A percentile compares a stretch with the other conserved stretches of the same genome.
These are phyloP conservation scores for Obelidium mucronatum DNA, from an alignment of 192 early-diverging fungal species.

Conservation along the genomic window DNA sequence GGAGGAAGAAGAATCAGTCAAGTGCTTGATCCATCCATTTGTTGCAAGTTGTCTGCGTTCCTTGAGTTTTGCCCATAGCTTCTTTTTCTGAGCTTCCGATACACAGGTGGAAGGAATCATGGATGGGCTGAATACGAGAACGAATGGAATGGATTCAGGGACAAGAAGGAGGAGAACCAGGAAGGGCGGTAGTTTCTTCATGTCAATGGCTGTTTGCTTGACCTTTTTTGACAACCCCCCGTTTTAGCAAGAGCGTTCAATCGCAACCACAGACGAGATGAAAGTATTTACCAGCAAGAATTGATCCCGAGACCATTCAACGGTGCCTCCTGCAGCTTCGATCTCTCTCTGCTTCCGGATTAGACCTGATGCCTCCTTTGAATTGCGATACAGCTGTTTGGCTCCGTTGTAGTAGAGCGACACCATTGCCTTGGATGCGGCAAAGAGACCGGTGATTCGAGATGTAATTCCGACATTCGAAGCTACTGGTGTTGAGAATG, in stretches of 20 bases:
- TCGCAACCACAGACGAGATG: not conserved
- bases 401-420: slow-evolving; percentile 19
- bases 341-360: not conserved
- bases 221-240: not conserved
- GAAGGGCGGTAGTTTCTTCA: slow-evolving; percentile 25
- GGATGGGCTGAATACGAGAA: slow-evolving; percentile 10
- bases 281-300: slow-evolving; percentile 8
- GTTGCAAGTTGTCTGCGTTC: not conserved
- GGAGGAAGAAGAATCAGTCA: not conserved
- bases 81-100: not conserved
- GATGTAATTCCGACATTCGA: not conserved
- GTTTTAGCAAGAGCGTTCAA: not conserved
- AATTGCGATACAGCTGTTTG: slow-evolving; percentile 12
- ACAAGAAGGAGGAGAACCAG: slow-evolving; percentile 13
- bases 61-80: slow-evolving; percentile 7
- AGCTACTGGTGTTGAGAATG: not conserved
- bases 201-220: slow-evolving; percentile 11
- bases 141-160: slow-evolving; percentile 17
- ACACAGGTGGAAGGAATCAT: slow-evolving; percentile 26
- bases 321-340: not conserved
- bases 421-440: slow-evolving; percentile 5
- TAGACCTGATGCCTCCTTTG: not conserved
- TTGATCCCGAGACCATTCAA: not conserved
- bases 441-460: not conserved
- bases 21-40: not conserved